These are phyloP conservation scores for Diversispora epigaea DNA, from an alignment of 192 early-diverging fungal genomes.

Conservation along the genomic window DNA sequence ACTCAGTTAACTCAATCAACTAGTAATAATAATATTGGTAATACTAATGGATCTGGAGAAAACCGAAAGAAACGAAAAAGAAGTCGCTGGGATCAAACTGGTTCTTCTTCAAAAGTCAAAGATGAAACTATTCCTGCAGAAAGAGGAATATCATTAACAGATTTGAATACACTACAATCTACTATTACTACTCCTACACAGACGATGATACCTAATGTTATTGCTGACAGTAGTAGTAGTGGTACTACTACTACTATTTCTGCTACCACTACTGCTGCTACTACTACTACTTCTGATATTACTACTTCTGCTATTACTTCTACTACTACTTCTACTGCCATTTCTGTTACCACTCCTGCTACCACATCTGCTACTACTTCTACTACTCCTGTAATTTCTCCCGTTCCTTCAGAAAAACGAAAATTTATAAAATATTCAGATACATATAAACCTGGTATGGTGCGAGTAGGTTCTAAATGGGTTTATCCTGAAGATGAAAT, in stretches of 20 bases:
- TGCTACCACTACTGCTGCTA: too few species aligned
- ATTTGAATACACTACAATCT: neutral
- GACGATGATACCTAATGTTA: too few species aligned
- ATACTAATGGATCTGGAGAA: neutral
- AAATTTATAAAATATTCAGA: constrained; percentile 35
- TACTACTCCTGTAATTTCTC: neutral
- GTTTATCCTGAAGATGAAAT: constrained; percentile 40
- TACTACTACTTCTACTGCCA: too few species aligned
- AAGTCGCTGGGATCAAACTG: constrained; percentile 34
- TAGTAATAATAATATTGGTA: too few species aligned
- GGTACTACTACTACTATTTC: too few species aligned
- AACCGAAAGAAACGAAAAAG: constrained; percentile 34
- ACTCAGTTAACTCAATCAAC: too few species aligned
- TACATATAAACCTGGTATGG: constrained; percentile 36
- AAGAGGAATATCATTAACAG: neutral
- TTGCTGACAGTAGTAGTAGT: too few species aligned
- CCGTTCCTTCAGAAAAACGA: constrained; percentile 20
- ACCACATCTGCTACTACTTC: constrained; percentile 1
- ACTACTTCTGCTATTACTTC: too few species aligned
- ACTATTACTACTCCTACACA: too few species aligned
- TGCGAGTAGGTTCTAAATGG: constrained; percentile 35
- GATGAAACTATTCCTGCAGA: neutral
- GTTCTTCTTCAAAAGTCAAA: neutral
- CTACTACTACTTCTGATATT: too few species aligned
- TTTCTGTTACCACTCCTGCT: neutral